Evolutionary conservation across 2,329 filamentous ascomycete genomes (phyloP).

Genomic region (Seiridium unicorne): DNA sequence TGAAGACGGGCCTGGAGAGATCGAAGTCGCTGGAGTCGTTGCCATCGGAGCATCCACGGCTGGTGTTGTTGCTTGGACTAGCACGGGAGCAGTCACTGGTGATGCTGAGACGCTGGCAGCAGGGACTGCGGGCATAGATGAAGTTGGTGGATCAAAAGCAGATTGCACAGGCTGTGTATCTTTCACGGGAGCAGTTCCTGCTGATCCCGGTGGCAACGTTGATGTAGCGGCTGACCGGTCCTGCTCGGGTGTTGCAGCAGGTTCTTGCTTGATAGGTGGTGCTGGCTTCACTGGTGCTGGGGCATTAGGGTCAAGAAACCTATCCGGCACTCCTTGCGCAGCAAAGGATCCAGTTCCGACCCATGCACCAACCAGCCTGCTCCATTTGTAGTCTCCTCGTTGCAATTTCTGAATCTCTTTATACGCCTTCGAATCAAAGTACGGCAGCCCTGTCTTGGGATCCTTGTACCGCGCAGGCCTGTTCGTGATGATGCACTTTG

Average conservation of each 20-base stretch:
- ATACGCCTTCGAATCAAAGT: constrained; percentile 77
- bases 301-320: constrained; percentile 56
- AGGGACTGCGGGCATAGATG: background rate
- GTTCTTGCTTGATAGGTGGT: constrained; percentile 7
- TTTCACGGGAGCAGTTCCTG: background rate
- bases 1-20: background rate
- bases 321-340: constrained; percentile 74
- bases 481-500: constrained; percentile 79
- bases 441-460: constrained; percentile 78
- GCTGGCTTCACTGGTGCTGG: constrained; percentile 23
- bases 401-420: constrained; percentile 75
- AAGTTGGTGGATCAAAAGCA: background rate
- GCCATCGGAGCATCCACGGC: background rate
- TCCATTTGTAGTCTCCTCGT: constrained; percentile 78
- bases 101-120: background rate
- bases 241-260: constrained; percentile 3
- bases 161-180: background rate
- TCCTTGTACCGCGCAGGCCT: constrained; percentile 81
- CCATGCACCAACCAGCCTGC: constrained; percentile 77
- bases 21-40: background rate
- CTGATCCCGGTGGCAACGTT: background rate
- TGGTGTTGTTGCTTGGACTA: background rate
- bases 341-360: constrained; percentile 66
- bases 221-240: background rate
- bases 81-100: background rate